These are phyloP conservation scores for Penicillium chermesinum DNA, from an alignment of 495 filamentous ascomycete species.

Conservation along the genomic window DNA sequence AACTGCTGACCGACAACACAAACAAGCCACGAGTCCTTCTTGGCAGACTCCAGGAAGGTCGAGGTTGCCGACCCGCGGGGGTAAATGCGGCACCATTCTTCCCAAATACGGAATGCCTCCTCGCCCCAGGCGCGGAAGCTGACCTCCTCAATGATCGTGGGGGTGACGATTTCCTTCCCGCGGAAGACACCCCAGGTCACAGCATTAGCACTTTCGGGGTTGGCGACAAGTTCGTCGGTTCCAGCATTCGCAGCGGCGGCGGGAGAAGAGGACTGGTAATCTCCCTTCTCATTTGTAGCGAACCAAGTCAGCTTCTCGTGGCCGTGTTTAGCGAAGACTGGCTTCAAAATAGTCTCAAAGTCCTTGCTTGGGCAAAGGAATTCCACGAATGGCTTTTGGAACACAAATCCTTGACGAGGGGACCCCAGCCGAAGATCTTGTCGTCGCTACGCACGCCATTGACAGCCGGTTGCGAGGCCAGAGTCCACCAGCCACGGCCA, in stretches of 20 bases:
- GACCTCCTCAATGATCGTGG: constrained; percentile 95
- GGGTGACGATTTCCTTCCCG: constrained; percentile 94
- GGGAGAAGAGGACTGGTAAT: constrained; percentile 61
- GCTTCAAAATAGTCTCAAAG: constrained; percentile 57
- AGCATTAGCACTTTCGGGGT: constrained; percentile 67
- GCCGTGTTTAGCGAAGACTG: constrained; percentile 53
- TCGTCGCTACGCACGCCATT: constrained; percentile 75
- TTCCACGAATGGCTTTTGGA: constrained; percentile 97
- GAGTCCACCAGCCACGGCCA: constrained; percentile 81
- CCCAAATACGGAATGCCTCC: constrained; percentile 93
- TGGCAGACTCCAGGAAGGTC: constrained; percentile 60
- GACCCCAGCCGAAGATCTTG: constrained; percentile 89
- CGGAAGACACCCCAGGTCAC: constrained; percentile 97
- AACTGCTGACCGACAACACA: constrained; percentile 88
- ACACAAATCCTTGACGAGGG: constrained; percentile 84
- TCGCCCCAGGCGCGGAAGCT: constrained; percentile 94
- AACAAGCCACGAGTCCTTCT: constrained; percentile 74
- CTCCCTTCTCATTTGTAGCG: constrained; percentile 67
- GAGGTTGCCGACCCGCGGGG: constrained; percentile 59
- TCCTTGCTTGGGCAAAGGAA: constrained; percentile 75
- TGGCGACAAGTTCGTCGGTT: constrained; percentile 29
- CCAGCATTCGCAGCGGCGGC: constrained; percentile 27
- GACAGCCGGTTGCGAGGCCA: constrained; percentile 93
- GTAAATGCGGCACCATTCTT: constrained; percentile 87
- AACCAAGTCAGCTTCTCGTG: constrained; percentile 73